Percentiles rank a stretch among this genome's conserved stretches.
phyloP scores from a whole-genome alignment of 2,329 filamentous ascomycete species.

The Phaeosphaeria sp. region DNA sequence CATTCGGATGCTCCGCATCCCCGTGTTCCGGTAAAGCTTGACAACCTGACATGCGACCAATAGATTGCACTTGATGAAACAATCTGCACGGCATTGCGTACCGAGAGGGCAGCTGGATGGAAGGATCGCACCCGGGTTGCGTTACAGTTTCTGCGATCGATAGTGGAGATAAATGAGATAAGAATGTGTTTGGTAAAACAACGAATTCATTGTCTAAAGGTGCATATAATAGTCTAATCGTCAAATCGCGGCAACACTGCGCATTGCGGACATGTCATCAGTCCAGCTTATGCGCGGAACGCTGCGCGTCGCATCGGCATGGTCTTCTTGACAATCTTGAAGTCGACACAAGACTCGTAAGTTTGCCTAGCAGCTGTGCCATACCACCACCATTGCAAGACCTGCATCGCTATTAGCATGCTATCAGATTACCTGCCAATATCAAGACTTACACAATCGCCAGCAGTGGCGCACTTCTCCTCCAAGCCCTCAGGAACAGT shows the following conservation, averaged over 20 bases:
- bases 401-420: constrained; percentile 5
- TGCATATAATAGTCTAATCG: too few species aligned
- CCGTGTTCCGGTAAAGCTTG: constrained; percentile 1
- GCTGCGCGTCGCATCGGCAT: neutral
- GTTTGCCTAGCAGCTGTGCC: constrained; percentile 63
- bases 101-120: neutral
- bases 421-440: neutral
- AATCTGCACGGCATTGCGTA: neutral
- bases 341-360: constrained; percentile 68
- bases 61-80: neutral
- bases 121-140: too few species aligned
- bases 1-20: neutral
- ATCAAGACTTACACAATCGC: constrained; percentile 49
- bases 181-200: too few species aligned
- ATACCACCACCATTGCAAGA: constrained; percentile 70
- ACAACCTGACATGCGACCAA: neutral
- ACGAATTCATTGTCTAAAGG: too few species aligned
- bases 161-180: too few species aligned
- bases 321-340: constrained; percentile 46
- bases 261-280: neutral
- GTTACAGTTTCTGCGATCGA: too few species aligned
- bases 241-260: neutral
- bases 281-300: constrained; percentile 7
- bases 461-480: constrained; percentile 53
- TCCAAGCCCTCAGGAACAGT: constrained; percentile 59